These are phyloP conservation scores for Phytophthora vignae DNA, from an alignment of 352 stramenopile species.

Conservation along the genomic window DNA sequence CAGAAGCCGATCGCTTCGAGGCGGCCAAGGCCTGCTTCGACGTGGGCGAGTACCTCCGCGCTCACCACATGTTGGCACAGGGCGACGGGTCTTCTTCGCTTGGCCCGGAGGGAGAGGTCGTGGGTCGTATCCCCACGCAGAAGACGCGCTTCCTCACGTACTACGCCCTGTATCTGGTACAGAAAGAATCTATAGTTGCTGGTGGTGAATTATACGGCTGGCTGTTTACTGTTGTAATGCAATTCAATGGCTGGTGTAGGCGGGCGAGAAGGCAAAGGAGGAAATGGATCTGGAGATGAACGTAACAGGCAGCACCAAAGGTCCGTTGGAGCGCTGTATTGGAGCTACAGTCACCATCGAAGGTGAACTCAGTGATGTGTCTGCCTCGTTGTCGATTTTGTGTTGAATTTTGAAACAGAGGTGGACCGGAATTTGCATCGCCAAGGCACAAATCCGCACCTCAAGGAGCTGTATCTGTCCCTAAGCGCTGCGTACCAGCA, in stretches of 20 bases:
- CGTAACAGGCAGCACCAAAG: slow-evolving; percentile 56
- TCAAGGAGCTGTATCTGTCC: slow-evolving; percentile 74
- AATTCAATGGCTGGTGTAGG: slow-evolving; percentile 33
- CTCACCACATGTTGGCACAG: slow-evolving; percentile 60
- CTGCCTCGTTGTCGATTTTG: not conserved
- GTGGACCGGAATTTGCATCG: slow-evolving; percentile 45
- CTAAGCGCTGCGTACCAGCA: slow-evolving; percentile 61
- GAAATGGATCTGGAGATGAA: slow-evolving; percentile 82
- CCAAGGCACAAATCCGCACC: slow-evolving; percentile 67
- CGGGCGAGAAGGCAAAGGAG: slow-evolving; percentile 84
- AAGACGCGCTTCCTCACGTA: slow-evolving; percentile 76
- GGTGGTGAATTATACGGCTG: not conserved
- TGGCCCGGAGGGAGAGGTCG: not conserved
- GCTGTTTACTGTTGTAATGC: not conserved
- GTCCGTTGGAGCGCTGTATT: slow-evolving; percentile 3
- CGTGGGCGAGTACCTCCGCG: slow-evolving; percentile 76
- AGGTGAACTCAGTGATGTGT: not conserved
- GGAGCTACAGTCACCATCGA: not conserved
- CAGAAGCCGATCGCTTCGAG: slow-evolving; percentile 59
- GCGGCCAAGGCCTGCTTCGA: slow-evolving; percentile 78
- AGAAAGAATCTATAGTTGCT: not conserved
- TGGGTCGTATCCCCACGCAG: slow-evolving; percentile 22
- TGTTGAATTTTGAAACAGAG: slow-evolving; percentile 24
- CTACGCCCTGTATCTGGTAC: slow-evolving; percentile 81
- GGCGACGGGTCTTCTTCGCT: not conserved